Evolutionary conservation across 2,329 filamentous ascomycete genomes (phyloP), one percentile per base, ranked within the genome.

Genomic region (Cytospora piceicola): DNA sequence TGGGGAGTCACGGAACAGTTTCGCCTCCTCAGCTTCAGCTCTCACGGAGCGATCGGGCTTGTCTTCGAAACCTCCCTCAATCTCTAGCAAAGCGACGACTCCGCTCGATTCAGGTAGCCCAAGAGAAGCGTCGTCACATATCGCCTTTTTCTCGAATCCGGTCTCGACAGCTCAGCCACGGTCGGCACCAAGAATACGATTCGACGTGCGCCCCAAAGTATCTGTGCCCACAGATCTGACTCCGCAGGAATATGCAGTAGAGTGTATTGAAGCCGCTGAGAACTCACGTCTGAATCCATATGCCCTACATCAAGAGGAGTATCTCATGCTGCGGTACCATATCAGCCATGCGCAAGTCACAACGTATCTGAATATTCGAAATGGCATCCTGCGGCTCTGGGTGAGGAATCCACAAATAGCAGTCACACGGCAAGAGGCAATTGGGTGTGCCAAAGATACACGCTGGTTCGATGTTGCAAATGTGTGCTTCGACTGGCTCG

Each of bases 301-400:
- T 77, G 89, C 91, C 14, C 80, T 99, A 49, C 93, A 98, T 76
- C 84, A 86, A 30, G 89, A 92, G 68, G 95, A 99, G 77, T 94
- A 97, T 74, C 81, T 85, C 66, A 83, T 97, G 67, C 80, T 99
- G 51, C 87, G 92, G 68, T 84, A 91, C 68, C 89, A 96, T 72
- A 88, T 99, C 71, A 96, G 90, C 73, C 89, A 92, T 72, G 84
- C 90, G 36, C 95, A 99, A 77, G 93, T 97, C 70, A 97, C 94
- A 3, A 92, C 93, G 15, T 99, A 99, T 78, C 82, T 99, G 62
- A 98, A 98, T 75, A 95, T 99, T 68, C 87, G 95, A 71, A 99
- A 99, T 76, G 92, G 93, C 20, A 97, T 99, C 66, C 81, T 99
- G 61, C 86, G 95, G 63, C 79, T 98, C 51, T 99, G 95, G 95